These are phyloP conservation scores for Silene coronaria DNA, from an alignment of 179 eudicot genomes.

Conservation along the genomic window DNA sequence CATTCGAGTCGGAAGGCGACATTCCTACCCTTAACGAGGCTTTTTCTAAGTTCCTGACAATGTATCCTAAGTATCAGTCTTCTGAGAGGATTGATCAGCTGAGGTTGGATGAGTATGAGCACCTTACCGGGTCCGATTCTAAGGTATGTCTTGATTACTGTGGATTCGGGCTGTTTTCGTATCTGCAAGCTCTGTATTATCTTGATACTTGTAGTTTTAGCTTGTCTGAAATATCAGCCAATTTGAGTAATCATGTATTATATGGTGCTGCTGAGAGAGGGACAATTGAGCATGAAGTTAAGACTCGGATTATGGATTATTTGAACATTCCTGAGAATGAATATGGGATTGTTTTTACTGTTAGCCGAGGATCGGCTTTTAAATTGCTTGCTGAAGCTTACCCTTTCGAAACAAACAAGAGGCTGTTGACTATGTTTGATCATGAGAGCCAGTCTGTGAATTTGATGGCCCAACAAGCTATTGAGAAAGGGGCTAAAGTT, in stretches of 20 bases:
- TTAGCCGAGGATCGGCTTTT: constrained; percentile 94
- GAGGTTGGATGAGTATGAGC: constrained; percentile 74
- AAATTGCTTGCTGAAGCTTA: constrained; percentile 88
- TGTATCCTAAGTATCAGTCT: constrained; percentile 92
- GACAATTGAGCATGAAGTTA: constrained; percentile 90
- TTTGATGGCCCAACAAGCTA: constrained; percentile 96
- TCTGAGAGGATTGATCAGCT: constrained; percentile 91
- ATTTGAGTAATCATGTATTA: constrained; percentile 91
- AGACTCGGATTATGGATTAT: constrained; percentile 83
- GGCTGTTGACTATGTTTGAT: constrained; percentile 91
- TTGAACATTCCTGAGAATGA: constrained; percentile 95
- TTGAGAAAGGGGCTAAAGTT: constrained; percentile 85
- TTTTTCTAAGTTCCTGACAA: constrained; percentile 70
- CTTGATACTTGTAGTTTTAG: constrained; percentile 92
- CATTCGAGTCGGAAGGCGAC: constrained; percentile 56
- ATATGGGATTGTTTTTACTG: constrained; percentile 94
- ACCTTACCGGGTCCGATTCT: constrained; percentile 50
- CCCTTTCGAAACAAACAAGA: constrained; percentile 94
- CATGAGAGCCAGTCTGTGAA: constrained; percentile 98
- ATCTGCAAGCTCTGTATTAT: constrained; percentile 74
- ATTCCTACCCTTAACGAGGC: constrained; percentile 70
- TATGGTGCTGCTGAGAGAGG: constrained; percentile 97
- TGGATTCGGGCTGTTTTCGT: constrained; percentile 95
- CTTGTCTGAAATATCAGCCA: constrained; percentile 91
- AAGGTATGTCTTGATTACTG: constrained; percentile 98